phyloP scores from a whole-genome alignment of 805 yeast genomes.

The Spathaspora passalidarum region DNA sequence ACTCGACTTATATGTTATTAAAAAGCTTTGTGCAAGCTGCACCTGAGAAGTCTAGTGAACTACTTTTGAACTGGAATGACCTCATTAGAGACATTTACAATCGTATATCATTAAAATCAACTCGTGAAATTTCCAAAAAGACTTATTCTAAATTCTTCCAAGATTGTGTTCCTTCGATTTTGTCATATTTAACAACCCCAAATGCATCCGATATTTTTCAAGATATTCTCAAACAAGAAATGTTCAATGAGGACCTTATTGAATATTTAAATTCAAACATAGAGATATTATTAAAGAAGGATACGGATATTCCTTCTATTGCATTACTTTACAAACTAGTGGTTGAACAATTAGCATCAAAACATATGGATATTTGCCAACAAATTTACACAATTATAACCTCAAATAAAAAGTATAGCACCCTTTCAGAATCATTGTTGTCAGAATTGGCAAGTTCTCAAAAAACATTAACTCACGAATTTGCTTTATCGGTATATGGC shows the following conservation, averaged over 20 bases:
- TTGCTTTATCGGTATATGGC: conserved; percentile 40
- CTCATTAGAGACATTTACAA: conserved; percentile 21
- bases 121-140: conserved; percentile 29
- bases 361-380: conserved; percentile 44
- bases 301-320: conserved; percentile 11
- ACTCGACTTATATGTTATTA: conserved; percentile 23
- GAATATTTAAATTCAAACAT: conserved; percentile 4
- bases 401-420: conserved; percentile 25
- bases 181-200: conserved; percentile 6
- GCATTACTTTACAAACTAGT: conserved; percentile 21
- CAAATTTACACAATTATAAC: conserved; percentile 43
- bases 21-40: conserved; percentile 13
- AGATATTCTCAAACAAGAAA: conserved; percentile 1
- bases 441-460: conserved; percentile 43
- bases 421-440: conserved; percentile 42
- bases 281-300: conserved; percentile 3
- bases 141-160: conserved; percentile 22
- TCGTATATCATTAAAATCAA: conserved; percentile 19
- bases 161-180: conserved; percentile 19
- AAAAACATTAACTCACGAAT: conserved; percentile 51
- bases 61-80: conserved; percentile 27
- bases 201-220: neutral
- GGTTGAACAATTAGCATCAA: conserved; percentile 27
- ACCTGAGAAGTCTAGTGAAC: neutral
- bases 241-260: conserved; percentile 5